phyloP scores from a whole-genome alignment of 208 protist species.

The Plasmodiophora brassicae region DNA sequence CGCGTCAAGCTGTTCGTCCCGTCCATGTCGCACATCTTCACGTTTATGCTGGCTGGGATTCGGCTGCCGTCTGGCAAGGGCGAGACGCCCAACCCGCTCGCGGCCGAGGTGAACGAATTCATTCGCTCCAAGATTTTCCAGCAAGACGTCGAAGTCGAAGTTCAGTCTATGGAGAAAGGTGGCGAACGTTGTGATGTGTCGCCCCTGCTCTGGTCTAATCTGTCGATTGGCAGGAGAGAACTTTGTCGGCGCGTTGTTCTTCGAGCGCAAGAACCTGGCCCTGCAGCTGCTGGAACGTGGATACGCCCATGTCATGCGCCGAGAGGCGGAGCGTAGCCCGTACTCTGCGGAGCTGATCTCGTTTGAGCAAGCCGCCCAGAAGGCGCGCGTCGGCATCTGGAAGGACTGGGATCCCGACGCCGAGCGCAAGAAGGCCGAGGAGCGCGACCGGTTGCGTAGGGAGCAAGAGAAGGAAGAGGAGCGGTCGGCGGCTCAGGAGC shows the following conservation, averaged over 20 bases:
- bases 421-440: neutral
- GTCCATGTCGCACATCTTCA: neutral
- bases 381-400: neutral
- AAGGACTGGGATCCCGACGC: neutral
- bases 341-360: neutral
- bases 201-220: too few relatives aligned
- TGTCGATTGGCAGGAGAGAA: neutral
- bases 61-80: neutral
- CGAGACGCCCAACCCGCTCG: neutral
- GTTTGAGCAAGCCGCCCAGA: neutral
- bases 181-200: too few relatives aligned
- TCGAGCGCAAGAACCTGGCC: slow-evolving; percentile 13
- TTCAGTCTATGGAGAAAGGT: slow-evolving; percentile 15
- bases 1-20: slow-evolving; percentile 4
- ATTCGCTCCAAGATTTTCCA: neutral
- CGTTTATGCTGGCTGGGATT: neutral
- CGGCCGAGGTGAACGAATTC: neutral
- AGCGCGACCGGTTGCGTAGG: neutral
- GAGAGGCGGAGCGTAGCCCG: neutral
- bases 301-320: neutral
- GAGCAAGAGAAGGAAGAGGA: neutral
- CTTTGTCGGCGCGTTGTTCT: neutral
- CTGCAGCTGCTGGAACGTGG: slow-evolving; percentile 21
- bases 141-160: slow-evolving; percentile 8
- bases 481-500: neutral